These are phyloP conservation scores for Geranium brycei DNA, from an alignment of 345 rosid species.

Conservation along the genomic window DNA sequence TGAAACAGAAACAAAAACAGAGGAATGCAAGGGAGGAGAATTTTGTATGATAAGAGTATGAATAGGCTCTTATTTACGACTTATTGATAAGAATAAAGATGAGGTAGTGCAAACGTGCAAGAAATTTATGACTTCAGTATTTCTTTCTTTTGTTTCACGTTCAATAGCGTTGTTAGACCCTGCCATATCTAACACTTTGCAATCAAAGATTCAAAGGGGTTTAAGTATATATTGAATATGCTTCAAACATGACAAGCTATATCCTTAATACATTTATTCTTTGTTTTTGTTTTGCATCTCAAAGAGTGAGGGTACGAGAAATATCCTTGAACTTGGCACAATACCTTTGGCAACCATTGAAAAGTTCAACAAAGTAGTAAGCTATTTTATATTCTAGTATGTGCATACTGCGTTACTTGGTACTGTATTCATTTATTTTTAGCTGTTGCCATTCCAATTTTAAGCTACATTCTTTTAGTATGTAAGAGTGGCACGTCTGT, in stretches of 20 bases:
- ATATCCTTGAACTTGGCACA: constrained; percentile 64
- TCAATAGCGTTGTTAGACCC: background rate
- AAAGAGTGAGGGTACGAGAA: constrained; percentile 71
- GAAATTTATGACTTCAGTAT: background rate
- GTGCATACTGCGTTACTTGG: background rate
- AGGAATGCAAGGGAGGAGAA: background rate
- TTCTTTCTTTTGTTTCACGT: constrained; percentile 1
- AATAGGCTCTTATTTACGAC: background rate
- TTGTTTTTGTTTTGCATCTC: constrained; percentile 11
- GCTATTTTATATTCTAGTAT: constrained; percentile 10
- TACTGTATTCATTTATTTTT: background rate
- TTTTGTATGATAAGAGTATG: background rate
- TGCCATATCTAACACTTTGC: background rate
- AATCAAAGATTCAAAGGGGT: background rate
- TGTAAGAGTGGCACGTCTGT: background rate
- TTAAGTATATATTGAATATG: too few relatives aligned
- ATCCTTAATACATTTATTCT: background rate
- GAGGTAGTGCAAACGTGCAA: background rate
- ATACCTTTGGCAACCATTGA: constrained; percentile 76
- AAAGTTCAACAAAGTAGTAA: constrained; percentile 79
- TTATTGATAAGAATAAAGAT: too few relatives aligned
- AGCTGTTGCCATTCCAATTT: background rate
- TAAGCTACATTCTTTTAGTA: background rate
- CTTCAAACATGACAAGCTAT: background rate
- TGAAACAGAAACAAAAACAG: background rate